Conservation (phyloP, 2,329 filamentous ascomycete species). For the Clonostachys byssicola region DNA sequence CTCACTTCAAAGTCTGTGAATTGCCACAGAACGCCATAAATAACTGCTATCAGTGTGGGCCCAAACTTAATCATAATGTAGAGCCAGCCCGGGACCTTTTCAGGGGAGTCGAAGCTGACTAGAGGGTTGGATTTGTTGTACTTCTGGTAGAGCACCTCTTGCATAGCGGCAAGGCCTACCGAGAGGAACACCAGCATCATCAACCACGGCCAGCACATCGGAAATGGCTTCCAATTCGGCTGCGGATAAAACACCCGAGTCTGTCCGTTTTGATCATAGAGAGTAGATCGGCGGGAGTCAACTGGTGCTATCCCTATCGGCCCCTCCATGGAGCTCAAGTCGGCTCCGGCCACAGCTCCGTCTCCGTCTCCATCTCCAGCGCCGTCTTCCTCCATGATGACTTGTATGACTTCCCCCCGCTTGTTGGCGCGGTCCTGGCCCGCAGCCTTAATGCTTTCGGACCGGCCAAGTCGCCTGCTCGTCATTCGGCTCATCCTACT, state of each 20-base stretch:
- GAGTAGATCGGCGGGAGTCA: slow-evolving; percentile 28
- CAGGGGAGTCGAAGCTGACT: slow-evolving; percentile 42
- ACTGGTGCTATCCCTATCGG: slow-evolving; percentile 20
- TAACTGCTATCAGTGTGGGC: slow-evolving; percentile 57
- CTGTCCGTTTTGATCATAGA: slow-evolving; percentile 23
- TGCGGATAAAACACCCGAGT: slow-evolving; percentile 54
- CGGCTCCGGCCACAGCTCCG: slow-evolving; percentile 23
- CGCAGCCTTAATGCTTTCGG: slow-evolving; percentile 39
- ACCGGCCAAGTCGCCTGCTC: slow-evolving; percentile 15
- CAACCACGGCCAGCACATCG: slow-evolving; percentile 61
- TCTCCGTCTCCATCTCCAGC: slow-evolving; percentile 12
- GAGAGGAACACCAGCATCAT: slow-evolving; percentile 48
- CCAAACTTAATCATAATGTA: slow-evolving; percentile 63
- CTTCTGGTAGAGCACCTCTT: slow-evolving; percentile 51
- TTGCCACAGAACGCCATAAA: slow-evolving; percentile 63
- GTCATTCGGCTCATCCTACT: slow-evolving; percentile 13
- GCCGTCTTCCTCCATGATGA: slow-evolving; percentile 34
- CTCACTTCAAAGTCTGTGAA: slow-evolving; percentile 63
- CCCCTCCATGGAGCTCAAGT: slow-evolving; percentile 47
- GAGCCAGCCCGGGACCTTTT: slow-evolving; percentile 40
- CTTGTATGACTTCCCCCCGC: slow-evolving; percentile 54
- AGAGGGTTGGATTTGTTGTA: slow-evolving; percentile 37
- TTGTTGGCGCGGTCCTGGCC: slow-evolving; percentile 57
- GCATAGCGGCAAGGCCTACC: slow-evolving; percentile 40
- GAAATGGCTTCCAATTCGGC: slow-evolving; percentile 63